These are phyloP conservation scores for Coemansia sp. DNA, from an alignment of 192 early-diverging fungal species.

Conservation along the genomic window DNA sequence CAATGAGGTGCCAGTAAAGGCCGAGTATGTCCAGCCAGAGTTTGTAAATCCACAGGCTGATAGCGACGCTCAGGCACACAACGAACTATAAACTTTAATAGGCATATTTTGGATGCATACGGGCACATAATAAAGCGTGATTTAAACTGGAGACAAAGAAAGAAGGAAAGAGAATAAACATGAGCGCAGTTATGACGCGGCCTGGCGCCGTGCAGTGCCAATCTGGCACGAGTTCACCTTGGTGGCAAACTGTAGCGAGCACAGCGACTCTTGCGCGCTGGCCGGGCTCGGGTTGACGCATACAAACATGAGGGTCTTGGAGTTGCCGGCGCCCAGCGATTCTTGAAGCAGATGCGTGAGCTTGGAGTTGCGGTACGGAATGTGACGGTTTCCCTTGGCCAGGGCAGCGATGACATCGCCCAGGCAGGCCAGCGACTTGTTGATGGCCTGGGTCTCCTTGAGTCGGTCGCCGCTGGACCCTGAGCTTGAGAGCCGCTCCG, in stretches of 20 bases:
- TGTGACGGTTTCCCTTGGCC: constrained; percentile 71
- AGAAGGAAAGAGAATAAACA: neutral
- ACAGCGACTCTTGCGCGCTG: constrained; percentile 82
- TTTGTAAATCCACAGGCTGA: neutral
- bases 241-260: constrained; percentile 91
- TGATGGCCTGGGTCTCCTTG: constrained; percentile 95
- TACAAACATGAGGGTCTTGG: constrained; percentile 99
- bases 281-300: constrained; percentile 83
- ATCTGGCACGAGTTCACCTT: constrained; percentile 92
- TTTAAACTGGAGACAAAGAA: neutral
- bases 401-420: constrained; percentile 90
- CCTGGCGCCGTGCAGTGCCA: constrained; percentile 68
- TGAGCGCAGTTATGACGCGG: constrained; percentile 12
- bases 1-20: neutral
- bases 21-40: neutral
- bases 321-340: constrained; percentile 76
- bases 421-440: constrained; percentile 85
- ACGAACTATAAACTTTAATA: neutral
- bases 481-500: constrained; percentile 78
- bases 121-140: neutral
- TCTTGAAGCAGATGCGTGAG: constrained; percentile 60
- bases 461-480: constrained; percentile 86
- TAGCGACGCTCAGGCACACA: neutral
- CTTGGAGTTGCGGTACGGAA: constrained; percentile 96
- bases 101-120: neutral